Evolutionary conservation across 441 rosid genomes (phyloP).

Genomic region (Syzygium malaccense): DNA sequence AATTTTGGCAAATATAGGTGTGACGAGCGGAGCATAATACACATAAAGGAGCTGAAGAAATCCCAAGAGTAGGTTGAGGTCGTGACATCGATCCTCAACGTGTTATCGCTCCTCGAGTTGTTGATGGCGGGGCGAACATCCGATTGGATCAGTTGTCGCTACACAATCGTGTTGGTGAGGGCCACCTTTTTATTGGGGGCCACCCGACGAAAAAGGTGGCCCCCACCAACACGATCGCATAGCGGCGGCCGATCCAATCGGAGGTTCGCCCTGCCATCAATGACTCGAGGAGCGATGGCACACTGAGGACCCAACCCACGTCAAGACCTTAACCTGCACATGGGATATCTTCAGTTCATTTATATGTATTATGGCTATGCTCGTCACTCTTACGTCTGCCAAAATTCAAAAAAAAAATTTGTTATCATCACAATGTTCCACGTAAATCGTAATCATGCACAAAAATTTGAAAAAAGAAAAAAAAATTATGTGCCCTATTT

Average conservation of each 20-base stretch:
- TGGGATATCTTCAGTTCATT: too few species aligned
- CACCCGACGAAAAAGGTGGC: too few species aligned
- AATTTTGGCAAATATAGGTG: neutral
- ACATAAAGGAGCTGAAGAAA: too few species aligned
- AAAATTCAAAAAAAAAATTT: neutral
- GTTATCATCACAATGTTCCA: fast-evolving
- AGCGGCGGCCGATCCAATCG: fast-evolving
- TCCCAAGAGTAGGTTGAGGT: too few species aligned
- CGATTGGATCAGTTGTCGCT: fast-evolving
- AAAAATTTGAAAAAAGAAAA: neutral
- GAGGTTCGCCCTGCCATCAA: fast-evolving
- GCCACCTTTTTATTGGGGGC: too few species aligned
- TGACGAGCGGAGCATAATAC: fast-evolving
- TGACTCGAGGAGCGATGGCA: neutral
- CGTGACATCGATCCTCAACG: fast-evolving
- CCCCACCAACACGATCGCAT: fast-evolving
- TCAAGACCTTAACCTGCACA: too few species aligned
- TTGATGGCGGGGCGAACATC: fast-evolving
- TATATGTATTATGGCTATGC: fast-evolving
- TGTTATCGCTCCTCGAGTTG: neutral
- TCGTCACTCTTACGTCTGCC: fast-evolving
- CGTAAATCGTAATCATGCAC: neutral
- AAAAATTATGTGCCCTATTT: neutral
- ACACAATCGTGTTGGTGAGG: fast-evolving
- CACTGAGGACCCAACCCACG: fast-evolving